Base-by-base conservation (phyloP, 768 basidiomycete genomes). In the Hortiboletus flavorubellus region DNA sequence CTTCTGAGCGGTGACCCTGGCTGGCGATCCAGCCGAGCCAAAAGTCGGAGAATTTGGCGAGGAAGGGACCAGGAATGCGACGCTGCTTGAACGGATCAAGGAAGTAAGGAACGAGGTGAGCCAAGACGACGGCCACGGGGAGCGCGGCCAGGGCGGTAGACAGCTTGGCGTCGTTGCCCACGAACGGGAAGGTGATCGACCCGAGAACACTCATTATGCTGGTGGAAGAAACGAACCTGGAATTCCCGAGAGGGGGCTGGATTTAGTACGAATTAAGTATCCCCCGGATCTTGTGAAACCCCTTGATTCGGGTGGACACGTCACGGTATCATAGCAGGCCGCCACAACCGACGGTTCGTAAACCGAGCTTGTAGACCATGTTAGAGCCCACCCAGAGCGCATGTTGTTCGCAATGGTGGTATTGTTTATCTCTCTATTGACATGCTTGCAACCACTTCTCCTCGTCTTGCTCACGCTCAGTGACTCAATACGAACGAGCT, bases 1-100 rank as follows among this genome's bases (percentile, higher is more conserved):
- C 69, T 61, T 91, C 85, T 9, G 85, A 89, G 43, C 91, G 82
- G 59, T 89, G 86, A 2, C 91, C 91, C n/a, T 77, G 71, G 43
- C 83, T 83, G 34, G 78, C 73, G 34, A 83, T 75, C 62, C 76
- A 80, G 38, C 84, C 88, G 16, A 94, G 73, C 90, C 91, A 93
- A 3, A 79, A 56, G 65, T 89, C 85, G 10, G 86, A 81, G 64
- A 91, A 83, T 63, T 78, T 83, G 37, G 91, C 91, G 8, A 86
- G 64, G 53, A 80, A 76, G 0, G 90, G 90, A 0, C 88, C 90
- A n/a, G 85, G 85, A 57, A 81, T 80, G 29, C 68, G 66, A 35
- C 85, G 81, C 37, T 90, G 79, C n/a, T 75, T 71, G 66, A 84
- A 76, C 0, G 81, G 69, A 60, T 91, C 86, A 33, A 76, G 53